Base-by-base conservation (phyloP, 1,284 basidiomycete species). In the Ganoderma meredithae region DNA sequence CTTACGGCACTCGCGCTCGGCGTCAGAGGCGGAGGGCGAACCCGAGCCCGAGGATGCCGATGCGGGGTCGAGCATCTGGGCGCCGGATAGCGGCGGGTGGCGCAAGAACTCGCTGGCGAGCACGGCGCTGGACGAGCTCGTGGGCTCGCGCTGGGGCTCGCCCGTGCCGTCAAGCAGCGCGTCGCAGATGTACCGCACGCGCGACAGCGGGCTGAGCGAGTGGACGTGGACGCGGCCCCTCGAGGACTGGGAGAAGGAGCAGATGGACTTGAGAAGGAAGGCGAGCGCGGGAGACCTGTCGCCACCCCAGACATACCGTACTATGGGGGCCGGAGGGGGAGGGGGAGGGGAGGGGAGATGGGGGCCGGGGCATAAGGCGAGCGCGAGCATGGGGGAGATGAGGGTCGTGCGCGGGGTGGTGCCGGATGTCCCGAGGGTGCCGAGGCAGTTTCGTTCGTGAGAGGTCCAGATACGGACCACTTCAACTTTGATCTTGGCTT, bases 181-280 rank as follows among this genome's bases (percentile, higher is more conserved):
- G 44, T 68, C 66, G 60, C 68, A 69, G 64, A 69, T 72, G 67
- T 71, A 71, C 64, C 62, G 68, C 36, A 60, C 41, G 7, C 62
- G 64, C 47, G 70, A 71, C 60, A 67, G 67, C 63, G 60, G 66
- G 52, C 65, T 43, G 62, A 40, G 47, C 52, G 59, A 62, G n/a
- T 67, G 66, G 66, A 56, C 66, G 62, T 41, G 63, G 39, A 49
- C 59, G 33, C 66, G 62, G 8, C 47, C 66, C 27, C 33, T 53
- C 8, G 61, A 53, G 61, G 61, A 62, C 17, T 53, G 44, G 44
- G 61, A 52, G 61, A 25, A 39, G 44, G 61, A 53, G 47, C 61
- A 60, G 58, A 41, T 60, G 58, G 27, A 60, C 22, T 5, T 60
- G 36, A 22, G 40, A n/a, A 10, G 58, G n/a, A 60, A 60, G 58